Conservation (phyloP, 1,284 basidiomycete genomes). For the Cystobasidiaceae sp. region DNA sequence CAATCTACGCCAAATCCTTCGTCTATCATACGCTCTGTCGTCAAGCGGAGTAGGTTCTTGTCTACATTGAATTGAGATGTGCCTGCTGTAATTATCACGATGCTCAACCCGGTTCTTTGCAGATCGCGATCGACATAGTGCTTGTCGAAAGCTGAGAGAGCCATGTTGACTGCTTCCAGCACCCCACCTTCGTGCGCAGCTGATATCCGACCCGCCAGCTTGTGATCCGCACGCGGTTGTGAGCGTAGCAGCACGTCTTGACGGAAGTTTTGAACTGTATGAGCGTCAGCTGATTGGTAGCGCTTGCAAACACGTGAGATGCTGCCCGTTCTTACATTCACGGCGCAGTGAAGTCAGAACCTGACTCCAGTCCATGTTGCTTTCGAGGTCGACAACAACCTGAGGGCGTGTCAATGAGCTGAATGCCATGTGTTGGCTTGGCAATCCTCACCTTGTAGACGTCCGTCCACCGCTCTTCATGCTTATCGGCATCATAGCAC, state of each 20-base stretch:
- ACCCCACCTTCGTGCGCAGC: slow-evolving; percentile 92
- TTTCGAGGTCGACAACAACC: slow-evolving; percentile 87
- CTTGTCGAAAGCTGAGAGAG: slow-evolving; percentile 85
- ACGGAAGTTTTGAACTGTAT: slow-evolving; percentile 27
- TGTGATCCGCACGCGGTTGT: slow-evolving; percentile 52
- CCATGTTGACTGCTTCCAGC: slow-evolving; percentile 88
- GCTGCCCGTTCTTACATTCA: slow-evolving; percentile 47
- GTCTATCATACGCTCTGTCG: slow-evolving; percentile 91
- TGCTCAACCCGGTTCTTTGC: slow-evolving; percentile 80
- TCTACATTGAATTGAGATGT: slow-evolving; percentile 91
- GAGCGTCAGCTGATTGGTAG: background rate
- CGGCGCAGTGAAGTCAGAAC: slow-evolving; percentile 81
- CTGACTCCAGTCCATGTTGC: slow-evolving; percentile 77
- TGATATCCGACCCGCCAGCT: slow-evolving; percentile 69
- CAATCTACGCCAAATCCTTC: slow-evolving; percentile 88
- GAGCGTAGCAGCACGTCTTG: slow-evolving; percentile 38
- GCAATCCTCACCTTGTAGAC: slow-evolving; percentile 54
- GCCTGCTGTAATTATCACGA: slow-evolving; percentile 76
- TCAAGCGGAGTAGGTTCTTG: slow-evolving; percentile 81
- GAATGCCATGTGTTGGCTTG: no score
- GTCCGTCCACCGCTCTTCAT: slow-evolving; percentile 80
- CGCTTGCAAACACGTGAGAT: background rate
- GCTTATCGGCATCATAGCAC: slow-evolving; percentile 31
- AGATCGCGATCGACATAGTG: slow-evolving; percentile 95
- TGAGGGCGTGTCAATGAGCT: slow-evolving; percentile 54